phyloP scores from a whole-genome alignment of 345 rosid species.

The Anastatica hierochuntica region DNA sequence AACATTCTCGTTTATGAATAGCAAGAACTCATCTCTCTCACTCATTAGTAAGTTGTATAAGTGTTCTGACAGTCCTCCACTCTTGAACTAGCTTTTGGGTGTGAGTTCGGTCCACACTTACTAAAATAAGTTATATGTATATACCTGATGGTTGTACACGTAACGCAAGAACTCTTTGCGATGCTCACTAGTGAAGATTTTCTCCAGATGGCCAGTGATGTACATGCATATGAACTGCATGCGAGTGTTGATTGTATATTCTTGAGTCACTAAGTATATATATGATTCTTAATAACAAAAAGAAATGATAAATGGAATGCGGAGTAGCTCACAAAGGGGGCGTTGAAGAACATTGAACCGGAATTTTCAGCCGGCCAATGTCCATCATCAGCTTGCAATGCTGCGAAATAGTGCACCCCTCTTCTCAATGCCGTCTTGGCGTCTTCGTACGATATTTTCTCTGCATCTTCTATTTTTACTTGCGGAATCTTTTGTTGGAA shows the following conservation, averaged over 20 bases:
- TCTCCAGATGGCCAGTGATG: background rate
- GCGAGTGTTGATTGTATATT: background rate
- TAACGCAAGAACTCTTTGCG: background rate
- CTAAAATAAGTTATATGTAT: too few species aligned
- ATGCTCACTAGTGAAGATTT: background rate
- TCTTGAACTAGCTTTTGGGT: too few species aligned
- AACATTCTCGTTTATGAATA: too few species aligned
- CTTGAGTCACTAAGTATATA: too few species aligned
- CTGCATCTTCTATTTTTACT: background rate
- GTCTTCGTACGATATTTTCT: background rate
- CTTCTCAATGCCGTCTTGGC: background rate
- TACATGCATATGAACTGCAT: background rate
- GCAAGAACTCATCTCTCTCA: too few species aligned
- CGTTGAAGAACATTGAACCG: background rate
- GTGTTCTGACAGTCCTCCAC: too few species aligned
- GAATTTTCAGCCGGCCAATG: background rate
- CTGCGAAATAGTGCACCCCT: background rate
- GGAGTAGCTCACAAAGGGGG: background rate
- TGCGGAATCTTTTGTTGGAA: background rate
- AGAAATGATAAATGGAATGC: too few species aligned
- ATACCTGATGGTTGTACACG: constrained; percentile 3
- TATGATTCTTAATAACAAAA: too few species aligned
- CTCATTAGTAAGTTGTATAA: too few species aligned
- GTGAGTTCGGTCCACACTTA: too few species aligned
- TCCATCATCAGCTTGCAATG: background rate